These are phyloP conservation scores for Irpex sp. DNA, from an alignment of 1,284 basidiomycete genomes.

Conservation along the genomic window DNA sequence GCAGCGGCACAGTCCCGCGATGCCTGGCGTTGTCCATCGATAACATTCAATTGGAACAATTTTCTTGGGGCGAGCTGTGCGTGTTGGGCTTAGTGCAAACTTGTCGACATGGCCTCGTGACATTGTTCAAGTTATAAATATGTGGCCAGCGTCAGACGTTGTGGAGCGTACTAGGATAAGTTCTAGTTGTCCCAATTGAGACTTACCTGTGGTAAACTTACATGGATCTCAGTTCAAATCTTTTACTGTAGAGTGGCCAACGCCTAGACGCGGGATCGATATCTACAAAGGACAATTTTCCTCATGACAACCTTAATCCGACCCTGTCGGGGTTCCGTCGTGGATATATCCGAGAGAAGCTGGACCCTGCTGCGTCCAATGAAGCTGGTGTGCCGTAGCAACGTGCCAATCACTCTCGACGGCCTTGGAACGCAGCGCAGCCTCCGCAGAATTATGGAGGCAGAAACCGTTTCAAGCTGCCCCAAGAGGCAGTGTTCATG, in stretches of 20 bases:
- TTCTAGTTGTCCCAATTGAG: too few relatives aligned
- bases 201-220: too few relatives aligned
- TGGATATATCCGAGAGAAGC: not conserved
- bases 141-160: too few relatives aligned
- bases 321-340: not conserved
- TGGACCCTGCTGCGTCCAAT: not conserved
- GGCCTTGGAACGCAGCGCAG: not conserved
- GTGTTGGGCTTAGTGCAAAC: too few relatives aligned
- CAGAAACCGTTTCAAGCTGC: not conserved
- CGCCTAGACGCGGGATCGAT: not conserved
- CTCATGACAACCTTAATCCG: not conserved
- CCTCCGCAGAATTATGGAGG: not conserved
- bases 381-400: not conserved
- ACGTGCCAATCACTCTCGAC: not conserved
- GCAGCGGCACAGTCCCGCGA: not conserved
- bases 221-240: not conserved
- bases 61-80: too few relatives aligned
- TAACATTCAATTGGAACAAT: not conserved
- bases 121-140: too few relatives aligned
- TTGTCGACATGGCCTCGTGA: too few relatives aligned
- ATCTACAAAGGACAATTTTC: not conserved
- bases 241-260: not conserved
- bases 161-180: too few relatives aligned
- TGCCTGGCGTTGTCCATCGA: not conserved
- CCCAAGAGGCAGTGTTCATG: not conserved